A percentile compares a stretch with the other conserved stretches of the same genome.
Evolutionary conservation across 192 early-diverging fungal genomes (phyloP).

Genomic region (Diversispora epigaea): DNA sequence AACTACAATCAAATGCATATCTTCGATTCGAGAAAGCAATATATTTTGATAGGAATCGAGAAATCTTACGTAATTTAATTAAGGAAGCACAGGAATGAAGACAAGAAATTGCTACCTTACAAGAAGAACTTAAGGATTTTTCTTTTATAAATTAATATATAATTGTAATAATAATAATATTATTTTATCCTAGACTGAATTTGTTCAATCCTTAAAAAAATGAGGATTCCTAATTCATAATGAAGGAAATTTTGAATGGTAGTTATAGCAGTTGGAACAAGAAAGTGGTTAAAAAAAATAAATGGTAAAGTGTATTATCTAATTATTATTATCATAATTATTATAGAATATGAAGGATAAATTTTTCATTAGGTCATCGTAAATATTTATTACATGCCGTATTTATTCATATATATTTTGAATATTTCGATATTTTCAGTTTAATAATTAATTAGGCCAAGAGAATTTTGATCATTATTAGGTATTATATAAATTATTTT

Average conservation of each 20-base stretch:
- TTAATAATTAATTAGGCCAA: conserved; percentile 35
- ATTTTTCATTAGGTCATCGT: conserved; percentile 32
- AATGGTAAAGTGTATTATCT: background rate
- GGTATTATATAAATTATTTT: too few species aligned
- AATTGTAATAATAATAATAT: too few species aligned
- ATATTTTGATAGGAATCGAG: conserved; percentile 45
- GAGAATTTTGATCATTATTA: conserved; percentile 76
- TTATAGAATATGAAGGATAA: background rate
- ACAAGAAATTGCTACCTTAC: conserved; percentile 36
- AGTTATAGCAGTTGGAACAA: background rate
- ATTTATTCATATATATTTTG: conserved; percentile 71
- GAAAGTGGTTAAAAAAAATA: background rate
- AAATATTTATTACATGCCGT: conserved; percentile 73
- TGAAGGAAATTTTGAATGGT: conserved; percentile 2
- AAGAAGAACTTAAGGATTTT: conserved; percentile 35
- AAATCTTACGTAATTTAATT: conserved; percentile 28
- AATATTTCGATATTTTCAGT: too few species aligned
- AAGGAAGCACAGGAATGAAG: conserved; percentile 32
- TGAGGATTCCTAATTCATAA: background rate
- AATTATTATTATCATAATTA: background rate
- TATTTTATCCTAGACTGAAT: background rate
- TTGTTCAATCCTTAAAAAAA: background rate
- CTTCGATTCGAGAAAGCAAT: conserved; percentile 60
- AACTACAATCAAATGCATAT: conserved; percentile 63
- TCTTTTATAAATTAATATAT: background rate